Percentiles rank a stretch among this genome's conserved stretches.
These are phyloP conservation scores for Allium cepa DNA, from an alignment of 106 monocot genomes.

Conservation along the genomic window DNA sequence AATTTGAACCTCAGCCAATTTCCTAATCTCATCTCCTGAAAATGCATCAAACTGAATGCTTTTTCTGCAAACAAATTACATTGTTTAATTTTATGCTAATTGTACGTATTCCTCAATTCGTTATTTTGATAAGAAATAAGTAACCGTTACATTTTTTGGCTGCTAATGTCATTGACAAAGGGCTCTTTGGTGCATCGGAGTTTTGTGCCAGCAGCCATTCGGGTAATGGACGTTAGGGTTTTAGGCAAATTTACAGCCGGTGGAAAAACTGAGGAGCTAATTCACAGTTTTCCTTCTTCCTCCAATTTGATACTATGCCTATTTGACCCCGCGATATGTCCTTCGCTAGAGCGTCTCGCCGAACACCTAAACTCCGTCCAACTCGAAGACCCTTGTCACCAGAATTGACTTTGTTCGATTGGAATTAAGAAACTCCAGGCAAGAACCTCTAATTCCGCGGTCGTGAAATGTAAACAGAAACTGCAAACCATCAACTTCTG, in stretches of 20 bases:
- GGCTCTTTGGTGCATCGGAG: slow-evolving; percentile 85
- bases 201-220: slow-evolving; percentile 1
- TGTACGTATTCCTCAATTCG: background rate
- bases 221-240: background rate
- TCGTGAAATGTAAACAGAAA: too few relatives aligned
- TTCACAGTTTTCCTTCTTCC: too few relatives aligned
- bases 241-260: too few relatives aligned
- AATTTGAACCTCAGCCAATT: slow-evolving; percentile 74
- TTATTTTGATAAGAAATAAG: background rate
- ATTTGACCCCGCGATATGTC: too few relatives aligned
- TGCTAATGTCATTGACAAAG: slow-evolving; percentile 57
- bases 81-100: background rate
- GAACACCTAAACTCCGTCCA: too few relatives aligned
- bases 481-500: too few relatives aligned
- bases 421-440: too few relatives aligned
- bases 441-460: too few relatives aligned
- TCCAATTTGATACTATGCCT: too few relatives aligned
- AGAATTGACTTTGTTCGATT: too few relatives aligned
- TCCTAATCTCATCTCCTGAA: slow-evolving; percentile 68
- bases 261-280: background rate
- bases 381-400: too few relatives aligned
- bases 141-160: slow-evolving; percentile 49
- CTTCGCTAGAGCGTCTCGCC: too few relatives aligned
- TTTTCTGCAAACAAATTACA: slow-evolving; percentile 29
- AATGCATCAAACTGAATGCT: slow-evolving; percentile 56